Conservation (phyloP, 805 yeast genomes). For the Debaryomyces maramus region DNA sequence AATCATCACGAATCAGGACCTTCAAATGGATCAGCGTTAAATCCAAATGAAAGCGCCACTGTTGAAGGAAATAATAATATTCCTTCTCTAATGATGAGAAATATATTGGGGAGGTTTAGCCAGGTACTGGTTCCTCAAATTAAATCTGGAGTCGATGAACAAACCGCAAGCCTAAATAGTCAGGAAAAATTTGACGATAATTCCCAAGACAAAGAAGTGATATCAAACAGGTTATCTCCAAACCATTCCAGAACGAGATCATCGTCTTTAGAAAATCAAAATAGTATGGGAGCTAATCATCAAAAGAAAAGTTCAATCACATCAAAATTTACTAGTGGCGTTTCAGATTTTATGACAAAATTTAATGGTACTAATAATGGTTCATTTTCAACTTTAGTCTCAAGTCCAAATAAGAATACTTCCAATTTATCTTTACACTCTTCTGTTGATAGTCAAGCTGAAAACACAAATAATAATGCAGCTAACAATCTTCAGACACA, state of each 20-base stretch:
- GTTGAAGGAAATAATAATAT: slow-evolving; percentile 18
- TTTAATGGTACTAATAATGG: slow-evolving; percentile 19
- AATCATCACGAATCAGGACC: slow-evolving; percentile 8
- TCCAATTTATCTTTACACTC: slow-evolving; percentile 38
- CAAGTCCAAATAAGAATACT: slow-evolving; percentile 13
- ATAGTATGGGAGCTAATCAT: slow-evolving; percentile 10
- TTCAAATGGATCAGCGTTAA: slow-evolving; percentile 14
- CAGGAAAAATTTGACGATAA: slow-evolving; percentile 6
- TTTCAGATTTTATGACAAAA: slow-evolving; percentile 43
- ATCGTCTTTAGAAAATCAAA: slow-evolving; percentile 30
- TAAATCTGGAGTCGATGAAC: slow-evolving; percentile 14
- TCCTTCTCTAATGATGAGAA: slow-evolving; percentile 32
- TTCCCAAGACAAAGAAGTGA: slow-evolving; percentile 19
- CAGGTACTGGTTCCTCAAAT: slow-evolving; percentile 28
- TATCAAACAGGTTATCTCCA: slow-evolving; percentile 35
- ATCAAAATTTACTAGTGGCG: slow-evolving; percentile 42
- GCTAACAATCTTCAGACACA: not conserved
- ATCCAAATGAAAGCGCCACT: not conserved
- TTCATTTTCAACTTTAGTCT: slow-evolving; percentile 1
- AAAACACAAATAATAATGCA: not conserved
- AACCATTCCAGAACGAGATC: slow-evolving; percentile 39
- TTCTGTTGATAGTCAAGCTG: slow-evolving; percentile 21
- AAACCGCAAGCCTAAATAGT: not conserved
- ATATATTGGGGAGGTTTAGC: slow-evolving; percentile 36
- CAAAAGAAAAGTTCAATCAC: slow-evolving; percentile 33